These are phyloP conservation scores for Umbelopsis ramanniana DNA, from an alignment of 192 early-diverging fungal genomes.

Conservation along the genomic window DNA sequence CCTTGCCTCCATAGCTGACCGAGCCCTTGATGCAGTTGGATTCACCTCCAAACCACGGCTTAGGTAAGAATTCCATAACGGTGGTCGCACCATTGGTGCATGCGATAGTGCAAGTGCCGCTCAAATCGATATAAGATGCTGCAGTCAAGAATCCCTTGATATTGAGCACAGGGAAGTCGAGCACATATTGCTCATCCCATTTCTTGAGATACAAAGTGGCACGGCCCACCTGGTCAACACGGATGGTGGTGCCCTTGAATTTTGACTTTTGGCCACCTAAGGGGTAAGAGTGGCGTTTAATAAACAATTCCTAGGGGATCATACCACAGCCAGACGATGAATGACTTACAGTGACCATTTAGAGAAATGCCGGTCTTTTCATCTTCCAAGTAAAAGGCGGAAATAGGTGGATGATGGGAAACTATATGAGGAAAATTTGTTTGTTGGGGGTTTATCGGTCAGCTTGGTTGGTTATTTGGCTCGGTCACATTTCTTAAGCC, in stretches of 20 bases:
- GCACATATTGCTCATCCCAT: conserved; percentile 60
- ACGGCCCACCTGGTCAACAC: conserved; percentile 67
- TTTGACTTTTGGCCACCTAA: conserved; percentile 60
- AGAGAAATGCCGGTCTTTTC: conserved; percentile 62
- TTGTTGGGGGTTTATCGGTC: neutral
- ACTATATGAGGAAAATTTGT: conserved; percentile 38
- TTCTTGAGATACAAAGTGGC: conserved; percentile 57
- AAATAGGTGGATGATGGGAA: conserved; percentile 75
- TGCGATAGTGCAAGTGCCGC: conserved; percentile 60
- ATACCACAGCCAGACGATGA: too few relatives aligned
- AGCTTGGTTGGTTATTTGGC: neutral
- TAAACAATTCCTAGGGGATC: too few relatives aligned
- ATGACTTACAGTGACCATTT: conserved; percentile 61
- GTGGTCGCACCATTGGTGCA: conserved; percentile 56
- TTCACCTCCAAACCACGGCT: conserved; percentile 71
- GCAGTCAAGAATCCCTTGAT: conserved; percentile 66
- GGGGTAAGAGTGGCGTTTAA: too few relatives aligned
- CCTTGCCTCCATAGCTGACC: conserved; percentile 27
- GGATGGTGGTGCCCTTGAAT: conserved; percentile 68
- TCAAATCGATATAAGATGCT: conserved; percentile 66
- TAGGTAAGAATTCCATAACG: conserved; percentile 62
- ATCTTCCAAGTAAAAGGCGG: conserved; percentile 72
- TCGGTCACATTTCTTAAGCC: neutral
- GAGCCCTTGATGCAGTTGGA: conserved; percentile 51
- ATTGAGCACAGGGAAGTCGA: conserved; percentile 62